Percentiles rank a stretch among this genome's conserved stretches.
phyloP scores from a whole-genome alignment of 208 protist genomes.

The Acanthamoeba divionensis region DNA sequence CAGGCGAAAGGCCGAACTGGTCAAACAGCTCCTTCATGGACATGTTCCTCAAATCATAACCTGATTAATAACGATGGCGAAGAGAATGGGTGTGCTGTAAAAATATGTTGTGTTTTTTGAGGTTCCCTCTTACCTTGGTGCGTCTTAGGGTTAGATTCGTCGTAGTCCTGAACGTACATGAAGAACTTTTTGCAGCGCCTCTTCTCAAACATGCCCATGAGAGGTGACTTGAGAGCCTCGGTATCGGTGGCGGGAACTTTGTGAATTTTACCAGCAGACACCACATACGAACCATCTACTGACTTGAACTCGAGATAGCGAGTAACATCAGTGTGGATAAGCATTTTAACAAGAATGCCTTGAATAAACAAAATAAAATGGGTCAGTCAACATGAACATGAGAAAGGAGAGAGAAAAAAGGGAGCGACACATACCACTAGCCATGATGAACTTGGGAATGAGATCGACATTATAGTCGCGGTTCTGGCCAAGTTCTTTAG shows the following conservation, averaged over 20 bases:
- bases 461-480: slow-evolving; percentile 99
- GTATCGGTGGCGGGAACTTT: slow-evolving; percentile 96
- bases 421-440: slow-evolving; percentile 81
- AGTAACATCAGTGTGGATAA: slow-evolving; percentile 95
- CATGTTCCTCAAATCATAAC: slow-evolving; percentile 85
- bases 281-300: slow-evolving; percentile 96
- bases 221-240: slow-evolving; percentile 93
- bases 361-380: not conserved
- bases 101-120: not conserved
- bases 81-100: not conserved
- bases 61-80: not conserved
- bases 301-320: slow-evolving; percentile 99
- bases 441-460: slow-evolving; percentile 99
- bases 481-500: slow-evolving; percentile 84
- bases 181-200: slow-evolving; percentile 91
- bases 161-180: slow-evolving; percentile 87
- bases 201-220: slow-evolving; percentile 98
- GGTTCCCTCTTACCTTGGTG: slow-evolving; percentile 79
- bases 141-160: slow-evolving; percentile 86
- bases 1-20: slow-evolving; percentile 90
- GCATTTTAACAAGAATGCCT: slow-evolving; percentile 93
- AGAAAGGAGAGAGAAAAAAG: not conserved
- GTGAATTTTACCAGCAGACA: slow-evolving; percentile 89
- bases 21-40: slow-evolving; percentile 93
- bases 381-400: not conserved